Evolutionary conservation across 1,284 basidiomycete species (phyloP), one percentile per base, ranked within the genome.

Genomic region (Moesziomyces globuligerus): DNA sequence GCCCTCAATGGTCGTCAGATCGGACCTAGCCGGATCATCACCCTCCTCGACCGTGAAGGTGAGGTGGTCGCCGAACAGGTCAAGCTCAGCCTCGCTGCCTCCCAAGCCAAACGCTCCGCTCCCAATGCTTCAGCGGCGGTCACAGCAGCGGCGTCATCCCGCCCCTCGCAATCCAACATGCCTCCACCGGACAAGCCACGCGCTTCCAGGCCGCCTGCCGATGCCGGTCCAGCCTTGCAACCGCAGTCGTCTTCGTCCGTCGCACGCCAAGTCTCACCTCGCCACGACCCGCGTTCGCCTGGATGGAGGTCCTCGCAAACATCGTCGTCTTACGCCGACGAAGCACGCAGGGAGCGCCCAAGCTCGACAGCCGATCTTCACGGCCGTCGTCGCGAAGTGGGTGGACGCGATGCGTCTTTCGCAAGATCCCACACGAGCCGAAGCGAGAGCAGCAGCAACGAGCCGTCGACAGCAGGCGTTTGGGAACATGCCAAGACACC

Each of bases 1-100:
- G 44, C 53, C 15, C 40, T 72, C 21, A 40, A 77, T 18, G 75
- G 71, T 4, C 32, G 39, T 2, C 20, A 23, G 17, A 51, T 80
- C 36, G 67, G 60, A 10, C 36, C 28, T 3, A 58, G 20, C 6
- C 41, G 24, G 5, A 48, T 70, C 24, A 45, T 17, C 4, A 60
- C 67, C 11, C 42, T 64, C 10, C 44, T 71, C 20, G 74, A 72
- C 37, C 65, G 65, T 4, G 25, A 48, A 17, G 58, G 59, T 37
- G 56, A 70, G 36, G 56, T 70, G 2, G 13, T 56, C 10, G 53
- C 43, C 13, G 36, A 57, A 37, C 59, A 58, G 40, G 48, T 61
- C 42, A 67, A 62, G 43, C 54, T 53, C 24, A 54, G 50, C 15
- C 11, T 54, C 18, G 61, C 61, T 24, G 61, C 58, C 18, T 23